A percentile compares a stretch with the other conserved stretches of the same genome.
These are phyloP conservation scores for Boletus rubescentipes DNA, from an alignment of 768 basidiomycete genomes.

Conservation along the genomic window DNA sequence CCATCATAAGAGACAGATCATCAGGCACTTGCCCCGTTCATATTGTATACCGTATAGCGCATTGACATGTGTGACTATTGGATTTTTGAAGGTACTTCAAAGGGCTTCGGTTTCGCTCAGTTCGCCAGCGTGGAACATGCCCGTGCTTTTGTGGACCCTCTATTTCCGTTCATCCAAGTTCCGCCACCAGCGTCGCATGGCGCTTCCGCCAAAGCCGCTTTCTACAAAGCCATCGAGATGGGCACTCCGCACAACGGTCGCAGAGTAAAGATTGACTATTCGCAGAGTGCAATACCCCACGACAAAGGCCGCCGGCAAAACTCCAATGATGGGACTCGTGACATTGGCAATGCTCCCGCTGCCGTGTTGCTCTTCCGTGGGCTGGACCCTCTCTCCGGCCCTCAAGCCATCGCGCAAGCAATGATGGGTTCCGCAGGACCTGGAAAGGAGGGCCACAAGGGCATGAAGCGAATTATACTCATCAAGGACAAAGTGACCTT, in stretches of 20 bases:
- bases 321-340: conserved; percentile 90
- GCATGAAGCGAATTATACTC: conserved; percentile 84
- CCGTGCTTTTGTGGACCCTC: conserved; percentile 84
- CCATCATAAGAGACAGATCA: conserved; percentile 94
- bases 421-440: conserved; percentile 81
- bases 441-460: conserved; percentile 74
- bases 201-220: conserved; percentile 68
- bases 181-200: conserved; percentile 91
- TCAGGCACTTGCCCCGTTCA: conserved; percentile 90
- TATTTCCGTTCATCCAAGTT: conserved; percentile 88
- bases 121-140: conserved; percentile 86
- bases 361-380: conserved; percentile 88
- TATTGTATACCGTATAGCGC: conserved; percentile 62
- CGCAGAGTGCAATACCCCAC: conserved; percentile 76
- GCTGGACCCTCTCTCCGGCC: conserved; percentile 83
- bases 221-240: conserved; percentile 72
- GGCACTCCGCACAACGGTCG: conserved; percentile 74
- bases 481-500: conserved; percentile 87
- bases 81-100: conserved; percentile 84
- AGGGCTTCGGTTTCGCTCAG: conserved; percentile 96
- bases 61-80: conserved; percentile 72
- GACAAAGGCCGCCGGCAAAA: conserved; percentile 66
- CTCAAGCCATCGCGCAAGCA: conserved; percentile 82
- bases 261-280: conserved; percentile 94
- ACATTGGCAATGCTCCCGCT: conserved; percentile 85